Evolutionary conservation across 2,329 filamentous ascomycete genomes (phyloP).

Genomic region (Fusarium buharicum): DNA sequence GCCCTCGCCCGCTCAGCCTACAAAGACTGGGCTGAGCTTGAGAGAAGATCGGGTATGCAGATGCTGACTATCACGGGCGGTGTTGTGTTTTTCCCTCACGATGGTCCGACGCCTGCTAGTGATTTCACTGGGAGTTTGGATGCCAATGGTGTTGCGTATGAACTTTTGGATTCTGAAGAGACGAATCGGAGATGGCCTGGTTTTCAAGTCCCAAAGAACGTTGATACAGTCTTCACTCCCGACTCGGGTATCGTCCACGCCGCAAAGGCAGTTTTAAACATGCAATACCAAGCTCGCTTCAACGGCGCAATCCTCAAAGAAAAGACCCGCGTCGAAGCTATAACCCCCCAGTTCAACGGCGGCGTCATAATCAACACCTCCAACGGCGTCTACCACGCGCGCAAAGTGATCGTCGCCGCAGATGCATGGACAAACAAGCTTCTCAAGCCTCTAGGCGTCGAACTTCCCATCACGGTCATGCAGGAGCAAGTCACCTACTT

Average conservation of each 20-base stretch:
- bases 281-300: no score
- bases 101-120: background rate
- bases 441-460: no score
- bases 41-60: constrained; percentile 11
- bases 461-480: no score
- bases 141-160: constrained; percentile 25
- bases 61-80: constrained; percentile 32
- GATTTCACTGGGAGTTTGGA: constrained; percentile 11
- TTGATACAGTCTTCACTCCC: constrained; percentile 30
- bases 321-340: no score
- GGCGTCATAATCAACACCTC: no score
- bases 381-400: no score
- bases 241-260: constrained; percentile 35
- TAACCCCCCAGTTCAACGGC: no score
- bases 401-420: no score
- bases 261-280: background rate
- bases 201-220: constrained; percentile 10
- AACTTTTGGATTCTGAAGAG: constrained; percentile 18
- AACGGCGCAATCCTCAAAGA: no score
- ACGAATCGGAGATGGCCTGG: constrained; percentile 25
- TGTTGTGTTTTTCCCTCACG: constrained; percentile 31
- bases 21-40: constrained; percentile 27
- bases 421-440: no score
- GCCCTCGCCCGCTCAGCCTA: constrained; percentile 30
- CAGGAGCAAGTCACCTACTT: no score